Evolutionary conservation across 2,329 filamentous ascomycete species (phyloP).

Genomic region (Apiospora koreana): DNA sequence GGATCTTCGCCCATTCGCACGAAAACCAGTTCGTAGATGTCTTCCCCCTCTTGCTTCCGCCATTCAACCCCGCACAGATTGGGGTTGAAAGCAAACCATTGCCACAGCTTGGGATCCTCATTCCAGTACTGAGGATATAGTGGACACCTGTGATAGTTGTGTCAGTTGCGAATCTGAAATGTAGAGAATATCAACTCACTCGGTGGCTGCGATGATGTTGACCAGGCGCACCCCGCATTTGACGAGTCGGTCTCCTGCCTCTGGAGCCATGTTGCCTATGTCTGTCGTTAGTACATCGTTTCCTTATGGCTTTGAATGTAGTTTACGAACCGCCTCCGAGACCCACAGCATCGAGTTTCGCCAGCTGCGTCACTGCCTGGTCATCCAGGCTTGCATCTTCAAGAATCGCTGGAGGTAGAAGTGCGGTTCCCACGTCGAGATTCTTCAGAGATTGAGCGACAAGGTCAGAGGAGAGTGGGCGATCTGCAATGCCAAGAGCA

Average conservation of each 20-base stretch:
- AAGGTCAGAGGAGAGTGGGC: conserved; percentile 36
- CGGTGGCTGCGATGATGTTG: conserved; percentile 44
- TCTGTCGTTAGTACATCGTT: background rate
- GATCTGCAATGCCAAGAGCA: conserved; percentile 32
- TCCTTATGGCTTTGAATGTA: background rate
- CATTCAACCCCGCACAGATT: conserved; percentile 45
- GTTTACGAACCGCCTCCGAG: conserved; percentile 40
- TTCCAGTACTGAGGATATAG: conserved; percentile 38
- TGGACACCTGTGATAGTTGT: conserved; percentile 27
- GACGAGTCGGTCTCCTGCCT: conserved; percentile 40
- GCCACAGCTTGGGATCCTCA: conserved; percentile 37
- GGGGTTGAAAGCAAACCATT: conserved; percentile 44
- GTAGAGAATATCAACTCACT: conserved; percentile 31
- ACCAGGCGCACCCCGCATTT: conserved; percentile 34
- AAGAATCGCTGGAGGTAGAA: conserved; percentile 41
- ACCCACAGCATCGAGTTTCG: conserved; percentile 33
- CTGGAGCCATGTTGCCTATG: conserved; percentile 37
- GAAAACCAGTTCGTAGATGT: conserved; percentile 32
- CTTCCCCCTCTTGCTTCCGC: conserved; percentile 29
- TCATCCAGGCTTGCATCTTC: conserved; percentile 43
- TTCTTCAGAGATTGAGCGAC: conserved; percentile 33
- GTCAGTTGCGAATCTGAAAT: conserved; percentile 17
- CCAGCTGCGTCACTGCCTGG: conserved; percentile 31
- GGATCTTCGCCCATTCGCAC: conserved; percentile 23
- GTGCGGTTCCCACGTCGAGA: conserved; percentile 26